phyloP scores from a whole-genome alignment of 306 rosid species.

The Morella rubra region DNA sequence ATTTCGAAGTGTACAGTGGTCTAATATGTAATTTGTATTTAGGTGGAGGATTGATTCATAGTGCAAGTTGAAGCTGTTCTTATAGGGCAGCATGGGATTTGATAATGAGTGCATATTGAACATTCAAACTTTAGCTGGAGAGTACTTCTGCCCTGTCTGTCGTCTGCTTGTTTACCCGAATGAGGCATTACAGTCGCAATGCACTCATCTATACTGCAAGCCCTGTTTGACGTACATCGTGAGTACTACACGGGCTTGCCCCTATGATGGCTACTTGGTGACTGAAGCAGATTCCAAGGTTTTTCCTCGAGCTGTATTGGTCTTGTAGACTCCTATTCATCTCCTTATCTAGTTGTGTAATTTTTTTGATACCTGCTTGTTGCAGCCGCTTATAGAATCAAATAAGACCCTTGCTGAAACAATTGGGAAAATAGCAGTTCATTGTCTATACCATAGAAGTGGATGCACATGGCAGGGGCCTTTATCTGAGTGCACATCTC shows the following conservation, averaged over 20 bases:
- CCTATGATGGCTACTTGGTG: conserved; percentile 94
- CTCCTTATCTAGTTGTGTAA: conserved; percentile 1
- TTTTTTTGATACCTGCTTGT: conserved; percentile 19
- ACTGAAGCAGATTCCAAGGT: conserved; percentile 97
- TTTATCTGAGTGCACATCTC: conserved; percentile 73
- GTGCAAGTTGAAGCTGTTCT: conserved; percentile 44
- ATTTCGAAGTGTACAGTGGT: background rate
- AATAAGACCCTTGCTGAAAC: conserved; percentile 83
- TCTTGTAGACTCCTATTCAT: background rate
- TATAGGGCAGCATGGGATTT: conserved; percentile 67
- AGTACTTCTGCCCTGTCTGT: conserved; percentile 97
- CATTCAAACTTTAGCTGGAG: conserved; percentile 95
- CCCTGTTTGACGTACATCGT: conserved; percentile 82
- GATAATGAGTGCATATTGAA: conserved; percentile 95
- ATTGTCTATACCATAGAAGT: conserved; percentile 86
- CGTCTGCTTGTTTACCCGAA: conserved; percentile 87
- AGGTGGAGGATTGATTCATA: conserved; percentile 38
- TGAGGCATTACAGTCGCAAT: conserved; percentile 92
- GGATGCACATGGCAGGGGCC: conserved; percentile 98
- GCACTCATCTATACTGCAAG: conserved; percentile 95
- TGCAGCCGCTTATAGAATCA: conserved; percentile 83
- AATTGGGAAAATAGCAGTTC: conserved; percentile 90
- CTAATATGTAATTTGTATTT: conserved; percentile 1
- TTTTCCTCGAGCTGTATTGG: conserved; percentile 10
- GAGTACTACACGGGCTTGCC: conserved; percentile 87